Conservation (phyloP, 768 basidiomycete genomes). For the Exsudoporus frostii region DNA sequence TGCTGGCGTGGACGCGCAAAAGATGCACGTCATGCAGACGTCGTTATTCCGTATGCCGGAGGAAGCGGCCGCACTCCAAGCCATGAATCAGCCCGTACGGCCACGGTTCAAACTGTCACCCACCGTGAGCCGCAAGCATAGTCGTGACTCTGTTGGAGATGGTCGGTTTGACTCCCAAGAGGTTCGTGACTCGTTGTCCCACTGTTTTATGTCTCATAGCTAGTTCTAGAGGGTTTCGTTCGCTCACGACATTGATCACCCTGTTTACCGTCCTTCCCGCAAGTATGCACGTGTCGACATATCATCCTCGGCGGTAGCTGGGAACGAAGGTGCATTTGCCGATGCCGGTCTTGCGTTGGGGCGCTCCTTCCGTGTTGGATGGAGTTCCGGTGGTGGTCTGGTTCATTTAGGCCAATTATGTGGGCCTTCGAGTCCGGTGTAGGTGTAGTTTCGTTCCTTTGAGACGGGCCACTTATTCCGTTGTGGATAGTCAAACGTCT, state of each 20-base stretch:
- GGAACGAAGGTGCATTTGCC: slow-evolving; percentile 59
- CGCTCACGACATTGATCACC: slow-evolving; percentile 66
- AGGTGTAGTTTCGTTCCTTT: slow-evolving; percentile 29
- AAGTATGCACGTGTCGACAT: slow-evolving; percentile 77
- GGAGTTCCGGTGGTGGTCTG: slow-evolving; percentile 79
- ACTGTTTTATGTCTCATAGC: neutral
- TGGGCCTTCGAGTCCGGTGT: slow-evolving; percentile 52
- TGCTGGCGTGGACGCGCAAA: slow-evolving; percentile 77
- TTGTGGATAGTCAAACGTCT: slow-evolving; percentile 41
- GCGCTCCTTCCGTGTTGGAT: slow-evolving; percentile 84
- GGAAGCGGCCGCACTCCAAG: slow-evolving; percentile 63
- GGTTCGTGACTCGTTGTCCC: slow-evolving; percentile 35
- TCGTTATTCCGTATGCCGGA: slow-evolving; percentile 79
- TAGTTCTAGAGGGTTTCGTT: slow-evolving; percentile 68
- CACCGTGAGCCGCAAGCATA: slow-evolving; percentile 61
- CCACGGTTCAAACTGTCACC: slow-evolving; percentile 36
- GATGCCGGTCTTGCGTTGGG: slow-evolving; percentile 88
- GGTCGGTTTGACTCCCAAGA: slow-evolving; percentile 61
- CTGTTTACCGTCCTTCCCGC: slow-evolving; percentile 67
- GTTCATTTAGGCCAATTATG: slow-evolving; percentile 77
- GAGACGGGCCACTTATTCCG: slow-evolving; percentile 5
- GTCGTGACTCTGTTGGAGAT: slow-evolving; percentile 76
- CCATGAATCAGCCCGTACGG: slow-evolving; percentile 42
- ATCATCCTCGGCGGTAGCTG: slow-evolving; percentile 60
- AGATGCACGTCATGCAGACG: slow-evolving; percentile 92